Percentiles rank a stretch among this genome's conserved stretches.
These are phyloP conservation scores for Paraphoma chrysanthemicola DNA, from an alignment of 2,329 filamentous ascomycete species.

Conservation along the genomic window DNA sequence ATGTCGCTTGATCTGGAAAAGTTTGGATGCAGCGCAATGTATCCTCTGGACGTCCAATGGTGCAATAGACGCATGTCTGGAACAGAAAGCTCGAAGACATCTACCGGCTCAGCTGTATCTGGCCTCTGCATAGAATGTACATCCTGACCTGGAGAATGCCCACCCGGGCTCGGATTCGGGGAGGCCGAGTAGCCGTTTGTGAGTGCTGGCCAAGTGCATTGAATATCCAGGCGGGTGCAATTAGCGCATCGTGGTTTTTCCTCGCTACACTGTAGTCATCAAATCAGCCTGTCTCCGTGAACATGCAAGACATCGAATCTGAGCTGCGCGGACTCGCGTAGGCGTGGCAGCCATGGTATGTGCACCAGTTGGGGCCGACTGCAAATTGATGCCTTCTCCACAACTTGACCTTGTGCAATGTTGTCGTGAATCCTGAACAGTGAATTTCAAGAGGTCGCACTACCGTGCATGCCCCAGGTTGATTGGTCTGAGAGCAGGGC, in stretches of 20 bases:
- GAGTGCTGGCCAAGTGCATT: conserved; percentile 34
- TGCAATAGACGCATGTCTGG: conserved; percentile 38
- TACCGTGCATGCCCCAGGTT: too few relatives aligned
- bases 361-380: too few relatives aligned
- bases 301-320: not conserved
- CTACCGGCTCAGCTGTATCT: conserved; percentile 2
- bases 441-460: too few relatives aligned
- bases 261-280: conserved; percentile 37
- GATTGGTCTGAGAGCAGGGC: too few relatives aligned
- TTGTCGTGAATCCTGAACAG: too few relatives aligned
- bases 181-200: conserved; percentile 25
- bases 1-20: conserved; percentile 9
- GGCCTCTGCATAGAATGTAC: conserved; percentile 7
- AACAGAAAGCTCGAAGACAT: conserved; percentile 27
- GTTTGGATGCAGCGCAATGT: conserved; percentile 27
- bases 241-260: conserved; percentile 37
- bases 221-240: conserved; percentile 38
- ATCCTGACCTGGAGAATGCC: conserved; percentile 14
- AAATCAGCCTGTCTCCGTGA: not conserved
- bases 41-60: conserved; percentile 34
- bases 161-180: conserved; percentile 21
- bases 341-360: too few relatives aligned
- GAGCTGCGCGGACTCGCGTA: not conserved
- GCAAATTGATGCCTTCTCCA: too few relatives aligned
- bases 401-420: too few relatives aligned